A percentile compares a stretch with the other conserved stretches of the same genome.
phyloP scores from a whole-genome alignment of 768 basidiomycete species.

The Amanita inopinata region DNA sequence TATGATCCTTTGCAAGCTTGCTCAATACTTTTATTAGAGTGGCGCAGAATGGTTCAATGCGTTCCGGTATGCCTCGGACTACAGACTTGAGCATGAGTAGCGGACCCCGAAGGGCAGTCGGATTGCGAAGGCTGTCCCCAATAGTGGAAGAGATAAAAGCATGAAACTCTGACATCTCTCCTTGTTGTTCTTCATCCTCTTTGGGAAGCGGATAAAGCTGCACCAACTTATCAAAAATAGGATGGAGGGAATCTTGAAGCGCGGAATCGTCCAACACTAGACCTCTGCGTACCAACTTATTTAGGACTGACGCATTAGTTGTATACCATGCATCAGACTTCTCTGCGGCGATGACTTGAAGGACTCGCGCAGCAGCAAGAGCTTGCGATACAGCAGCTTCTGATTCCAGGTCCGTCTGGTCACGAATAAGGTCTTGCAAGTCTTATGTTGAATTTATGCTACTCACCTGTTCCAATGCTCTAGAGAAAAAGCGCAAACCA shows the following conservation, averaged over 20 bases:
- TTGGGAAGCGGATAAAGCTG: conserved; percentile 68
- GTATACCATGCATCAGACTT: conserved; percentile 79
- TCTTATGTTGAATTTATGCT: background rate
- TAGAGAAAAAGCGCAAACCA: conserved; percentile 83
- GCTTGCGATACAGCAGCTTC: conserved; percentile 63
- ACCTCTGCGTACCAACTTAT: conserved; percentile 82
- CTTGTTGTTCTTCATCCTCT: conserved; percentile 67
- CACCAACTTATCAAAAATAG: conserved; percentile 75
- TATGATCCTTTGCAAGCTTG: conserved; percentile 83
- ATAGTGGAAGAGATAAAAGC: conserved; percentile 66
- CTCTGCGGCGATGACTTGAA: conserved; percentile 77
- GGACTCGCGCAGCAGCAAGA: conserved; percentile 75
- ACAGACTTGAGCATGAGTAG: conserved; percentile 84
- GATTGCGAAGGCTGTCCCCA: conserved; percentile 69
- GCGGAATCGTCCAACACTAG: conserved; percentile 68
- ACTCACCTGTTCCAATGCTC: conserved; percentile 72
- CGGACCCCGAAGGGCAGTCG: conserved; percentile 63
- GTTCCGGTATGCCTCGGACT: conserved; percentile 69
- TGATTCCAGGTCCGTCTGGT: conserved; percentile 64
- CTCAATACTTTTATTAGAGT: conserved; percentile 76
- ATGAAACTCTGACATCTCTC: conserved; percentile 71
- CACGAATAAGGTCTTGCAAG: conserved; percentile 9
- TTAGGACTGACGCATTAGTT: conserved; percentile 59
- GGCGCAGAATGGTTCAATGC: conserved; percentile 70
- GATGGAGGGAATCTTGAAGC: conserved; percentile 74